These are phyloP conservation scores for Chrysosporium queenslandicum DNA, from an alignment of 2,329 filamentous ascomycete species.

Conservation along the genomic window DNA sequence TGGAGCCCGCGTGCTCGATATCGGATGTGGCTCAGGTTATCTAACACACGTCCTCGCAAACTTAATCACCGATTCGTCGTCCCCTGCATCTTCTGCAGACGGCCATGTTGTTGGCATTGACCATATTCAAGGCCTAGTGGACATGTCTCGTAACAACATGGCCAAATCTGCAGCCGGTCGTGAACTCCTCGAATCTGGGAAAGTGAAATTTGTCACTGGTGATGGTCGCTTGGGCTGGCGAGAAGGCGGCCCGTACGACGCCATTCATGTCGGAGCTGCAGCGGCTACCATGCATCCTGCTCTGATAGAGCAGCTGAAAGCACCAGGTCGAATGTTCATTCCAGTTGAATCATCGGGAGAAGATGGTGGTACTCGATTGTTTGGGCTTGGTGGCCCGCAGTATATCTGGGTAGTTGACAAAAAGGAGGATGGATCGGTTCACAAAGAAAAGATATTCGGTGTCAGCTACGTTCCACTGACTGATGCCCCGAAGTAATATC, in stretches of 20 bases:
- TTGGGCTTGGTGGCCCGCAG: conserved; percentile 36
- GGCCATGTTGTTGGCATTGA: conserved; percentile 60
- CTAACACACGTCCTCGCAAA: conserved; percentile 81
- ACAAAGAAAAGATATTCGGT: conserved; percentile 48
- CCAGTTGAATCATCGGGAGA: conserved; percentile 45
- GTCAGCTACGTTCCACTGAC: conserved; percentile 57
- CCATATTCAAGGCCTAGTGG: conserved; percentile 56
- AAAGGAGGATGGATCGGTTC: conserved; percentile 47
- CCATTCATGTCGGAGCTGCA: conserved; percentile 88
- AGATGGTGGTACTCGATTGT: conserved; percentile 16
- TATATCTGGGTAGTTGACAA: conserved; percentile 57
- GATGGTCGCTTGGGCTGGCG: conserved; percentile 62
- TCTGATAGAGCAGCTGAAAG: conserved; percentile 65
- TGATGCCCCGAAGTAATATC: conserved; percentile 41
- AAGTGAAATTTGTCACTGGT: conserved; percentile 61
- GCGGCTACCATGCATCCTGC: conserved; percentile 62
- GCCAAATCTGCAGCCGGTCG: conserved; percentile 50
- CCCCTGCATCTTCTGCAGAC: conserved; percentile 22
- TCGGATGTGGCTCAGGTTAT: conserved; percentile 70
- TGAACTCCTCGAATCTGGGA: conserved; percentile 51
- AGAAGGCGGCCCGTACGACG: conserved; percentile 62
- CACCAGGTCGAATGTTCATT: conserved; percentile 65
- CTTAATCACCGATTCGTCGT: conserved; percentile 43
- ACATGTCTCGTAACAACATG: conserved; percentile 58
- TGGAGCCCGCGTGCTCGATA: conserved; percentile 54